Conservation (phyloP, 768 basidiomycete species). For the Pseudohyphozyma bogoriensis region DNA sequence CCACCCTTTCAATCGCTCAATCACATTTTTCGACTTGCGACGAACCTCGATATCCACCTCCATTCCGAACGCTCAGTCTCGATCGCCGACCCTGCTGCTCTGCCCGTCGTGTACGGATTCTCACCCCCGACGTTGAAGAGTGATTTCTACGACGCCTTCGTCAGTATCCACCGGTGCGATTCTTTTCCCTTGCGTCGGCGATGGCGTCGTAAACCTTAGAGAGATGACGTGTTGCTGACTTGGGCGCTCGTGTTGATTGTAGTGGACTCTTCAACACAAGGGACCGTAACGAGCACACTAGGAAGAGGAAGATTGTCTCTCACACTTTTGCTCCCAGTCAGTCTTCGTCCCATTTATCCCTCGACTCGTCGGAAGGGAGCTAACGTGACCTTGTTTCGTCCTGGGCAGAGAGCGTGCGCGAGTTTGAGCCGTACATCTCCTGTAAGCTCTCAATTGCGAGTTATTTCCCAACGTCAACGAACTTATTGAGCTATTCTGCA, state of each 20-base stretch:
- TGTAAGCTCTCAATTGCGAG: conserved; percentile 43
- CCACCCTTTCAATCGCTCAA: too few species aligned
- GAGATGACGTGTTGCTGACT: too few species aligned
- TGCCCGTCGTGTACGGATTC: conserved; percentile 55
- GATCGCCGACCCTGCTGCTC: conserved; percentile 65
- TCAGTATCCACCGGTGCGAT: conserved; percentile 55
- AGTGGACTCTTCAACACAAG: conserved; percentile 36
- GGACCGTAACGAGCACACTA: conserved; percentile 52
- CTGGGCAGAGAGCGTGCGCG: conserved; percentile 70
- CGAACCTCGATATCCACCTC: conserved; percentile 56
- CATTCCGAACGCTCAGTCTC: conserved; percentile 54
- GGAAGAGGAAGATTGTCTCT: conserved; percentile 84
- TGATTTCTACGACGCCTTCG: conserved; percentile 46
- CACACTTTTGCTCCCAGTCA: neutral
- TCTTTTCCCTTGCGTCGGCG: too few species aligned
- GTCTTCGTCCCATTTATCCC: neutral
- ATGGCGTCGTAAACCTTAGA: too few species aligned
- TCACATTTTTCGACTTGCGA: conserved; percentile 27
- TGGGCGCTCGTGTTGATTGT: too few species aligned
- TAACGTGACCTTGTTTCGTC: too few species aligned
- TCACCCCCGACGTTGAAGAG: neutral
- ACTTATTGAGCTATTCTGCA: neutral
- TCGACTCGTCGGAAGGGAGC: conserved; percentile 27
- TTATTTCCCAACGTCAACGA: neutral
- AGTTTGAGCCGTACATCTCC: conserved; percentile 72